These are phyloP conservation scores for Pedinophyceae sp. DNA, from an alignment of 139 green algal species.

Conservation along the genomic window DNA sequence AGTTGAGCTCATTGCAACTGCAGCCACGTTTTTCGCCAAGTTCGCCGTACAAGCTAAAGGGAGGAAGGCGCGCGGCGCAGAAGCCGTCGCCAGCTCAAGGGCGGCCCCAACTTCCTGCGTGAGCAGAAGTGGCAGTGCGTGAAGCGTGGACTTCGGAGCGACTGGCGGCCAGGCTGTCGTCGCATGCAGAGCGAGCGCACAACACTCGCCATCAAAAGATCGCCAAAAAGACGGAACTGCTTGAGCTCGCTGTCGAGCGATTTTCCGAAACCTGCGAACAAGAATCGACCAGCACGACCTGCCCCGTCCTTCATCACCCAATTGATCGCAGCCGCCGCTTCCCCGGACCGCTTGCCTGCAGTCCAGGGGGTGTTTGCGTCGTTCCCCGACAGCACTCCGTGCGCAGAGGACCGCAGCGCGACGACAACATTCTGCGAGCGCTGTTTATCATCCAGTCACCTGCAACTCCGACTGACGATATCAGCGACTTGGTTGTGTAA, in stretches of 20 bases:
- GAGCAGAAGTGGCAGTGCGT: too few species aligned
- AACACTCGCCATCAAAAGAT: slow-evolving; percentile 31
- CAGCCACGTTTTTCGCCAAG: slow-evolving; percentile 63
- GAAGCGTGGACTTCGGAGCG: too few species aligned
- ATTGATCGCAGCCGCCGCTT: slow-evolving; percentile 69
- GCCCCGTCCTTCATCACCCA: slow-evolving; percentile 77
- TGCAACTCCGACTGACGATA: slow-evolving; percentile 47
- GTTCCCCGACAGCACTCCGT: too few species aligned
- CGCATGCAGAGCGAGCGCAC: slow-evolving; percentile 9
- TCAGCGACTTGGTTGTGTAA: slow-evolving; percentile 48
- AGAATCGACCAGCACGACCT: slow-evolving; percentile 59
- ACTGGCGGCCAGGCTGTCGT: too few species aligned
- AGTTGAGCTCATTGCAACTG: slow-evolving; percentile 49
- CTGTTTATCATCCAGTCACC: too few species aligned
- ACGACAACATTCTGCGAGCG: too few species aligned
- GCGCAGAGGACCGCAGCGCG: too few species aligned
- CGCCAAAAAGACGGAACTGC: slow-evolving; percentile 62
- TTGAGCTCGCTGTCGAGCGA: slow-evolving; percentile 75
- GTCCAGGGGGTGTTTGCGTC: too few species aligned
- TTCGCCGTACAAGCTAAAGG: slow-evolving; percentile 71
- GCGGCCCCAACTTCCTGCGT: slow-evolving; percentile 44
- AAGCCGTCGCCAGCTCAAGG: slow-evolving; percentile 60
- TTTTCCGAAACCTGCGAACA: slow-evolving; percentile 62
- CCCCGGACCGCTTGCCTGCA: too few species aligned
- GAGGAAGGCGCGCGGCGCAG: slow-evolving; percentile 47